phyloP scores from a whole-genome alignment of 345 rosid species.

The Bruguiera parviflora region DNA sequence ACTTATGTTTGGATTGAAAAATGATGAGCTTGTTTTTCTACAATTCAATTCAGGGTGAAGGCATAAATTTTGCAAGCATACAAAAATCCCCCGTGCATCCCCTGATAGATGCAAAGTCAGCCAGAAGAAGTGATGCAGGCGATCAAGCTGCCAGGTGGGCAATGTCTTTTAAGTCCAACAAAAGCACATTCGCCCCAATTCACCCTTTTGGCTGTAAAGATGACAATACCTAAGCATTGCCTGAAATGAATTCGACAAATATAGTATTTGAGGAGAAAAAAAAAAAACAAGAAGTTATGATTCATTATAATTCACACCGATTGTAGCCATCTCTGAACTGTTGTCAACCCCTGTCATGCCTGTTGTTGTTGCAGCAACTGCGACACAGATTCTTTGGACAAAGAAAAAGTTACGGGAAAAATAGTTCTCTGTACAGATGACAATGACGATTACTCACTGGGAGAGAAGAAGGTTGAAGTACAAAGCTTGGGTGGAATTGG shows the following conservation, averaged over 20 bases:
- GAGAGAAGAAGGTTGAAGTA: slow-evolving; percentile 36
- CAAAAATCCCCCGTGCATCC: slow-evolving; percentile 50
- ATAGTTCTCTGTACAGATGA: slow-evolving; percentile 61
- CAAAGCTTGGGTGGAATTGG: slow-evolving; percentile 57
- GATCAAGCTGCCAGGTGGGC: slow-evolving; percentile 52
- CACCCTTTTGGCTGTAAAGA: too few species aligned
- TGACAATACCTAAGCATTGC: too few species aligned
- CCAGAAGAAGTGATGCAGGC: slow-evolving; percentile 33
- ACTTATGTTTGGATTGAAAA: neutral
- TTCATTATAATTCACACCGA: too few species aligned
- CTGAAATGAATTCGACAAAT: too few species aligned
- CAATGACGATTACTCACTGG: slow-evolving; percentile 6
- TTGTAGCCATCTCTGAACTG: too few species aligned
- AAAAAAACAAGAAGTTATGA: too few species aligned
- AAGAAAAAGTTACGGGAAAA: slow-evolving; percentile 49
- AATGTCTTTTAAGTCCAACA: neutral
- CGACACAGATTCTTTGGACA: slow-evolving; percentile 37
- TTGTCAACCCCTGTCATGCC: too few species aligned
- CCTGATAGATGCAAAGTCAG: slow-evolving; percentile 52
- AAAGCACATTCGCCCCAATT: neutral
- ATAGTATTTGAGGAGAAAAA: too few species aligned
- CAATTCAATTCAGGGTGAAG: slow-evolving; percentile 54
- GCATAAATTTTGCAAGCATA: slow-evolving; percentile 57
- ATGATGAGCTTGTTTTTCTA: neutral
- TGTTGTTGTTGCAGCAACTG: slow-evolving; percentile 46